Base-by-base conservation (phyloP, 805 yeast genomes). In the Allodekkera sacchari region DNA sequence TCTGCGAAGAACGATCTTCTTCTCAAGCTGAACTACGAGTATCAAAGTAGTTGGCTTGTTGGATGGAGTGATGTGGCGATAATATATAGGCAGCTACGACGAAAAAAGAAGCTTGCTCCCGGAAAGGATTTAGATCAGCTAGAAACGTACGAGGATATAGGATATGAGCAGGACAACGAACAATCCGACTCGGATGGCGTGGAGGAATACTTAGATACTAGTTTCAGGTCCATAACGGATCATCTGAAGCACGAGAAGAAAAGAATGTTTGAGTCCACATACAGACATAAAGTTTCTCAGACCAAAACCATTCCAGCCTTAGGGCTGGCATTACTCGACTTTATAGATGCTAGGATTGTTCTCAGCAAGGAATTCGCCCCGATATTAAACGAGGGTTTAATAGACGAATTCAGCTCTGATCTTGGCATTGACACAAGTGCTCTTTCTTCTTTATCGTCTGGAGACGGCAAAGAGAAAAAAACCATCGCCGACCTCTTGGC, bases 1-100 rank as follows among this genome's bases (percentile, higher is more conserved):
- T 33, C 35, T 11, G 32, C 39, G 9, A 36, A 39, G 6, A 54
- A 51, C 18, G 56, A 44, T 10, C 46, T 52, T 6, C 43, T 50
- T 26, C 57, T 63, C 33, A 57, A 64, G 4, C 50, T 71, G 34
- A 60, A 59, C 24, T 56, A 68, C 30, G 81, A 78, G 34, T 72
- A 75, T 46, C 95, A 85, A 47, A 45, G 76, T 13, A 83, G 88
- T 6, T 74, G 80, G 69, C 58, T 74, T 27, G 66, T 74, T 14
- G 95, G 95, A 1, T 85, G 94, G 94, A 76, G 72, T 38, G 59
- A 47, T 17, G 42, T 52, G 18, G 60, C 52, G 1, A 36, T 48
- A 3, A 39, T 54, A 6, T 54, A 52, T 32, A 34, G 60, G 6
- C 60, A 55, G 27, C 34, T 53, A 30, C 35, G 34, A 33, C 33